Evolutionary conservation across 352 stramenopile species (phyloP), one percentile per base, ranked within the genome.

Genomic region (Globisporangium echinulatum): DNA sequence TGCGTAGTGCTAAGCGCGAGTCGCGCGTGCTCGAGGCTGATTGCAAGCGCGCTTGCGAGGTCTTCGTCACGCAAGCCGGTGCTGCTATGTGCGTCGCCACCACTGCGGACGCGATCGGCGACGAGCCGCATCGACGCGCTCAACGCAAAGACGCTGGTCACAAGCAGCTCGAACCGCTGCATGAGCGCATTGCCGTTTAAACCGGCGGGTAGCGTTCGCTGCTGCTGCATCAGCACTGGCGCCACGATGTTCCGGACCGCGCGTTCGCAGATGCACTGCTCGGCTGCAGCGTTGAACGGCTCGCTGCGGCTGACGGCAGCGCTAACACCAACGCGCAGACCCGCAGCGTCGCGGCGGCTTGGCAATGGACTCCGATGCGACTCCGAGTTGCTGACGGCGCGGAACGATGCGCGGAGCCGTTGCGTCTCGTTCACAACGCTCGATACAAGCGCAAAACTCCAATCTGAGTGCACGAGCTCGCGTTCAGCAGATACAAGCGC

Each of bases 1-100:
- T 76, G 50, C 6, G 39, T 54, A 4, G 49, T 38, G 1, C 52
- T 59, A 8, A 53, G 33, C 17, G 64, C 49, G 4, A 73, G 59
- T 7, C 57, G 57, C 1, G 59, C 60, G n/a, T 70, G 68, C 42
- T 74, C 65, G 1, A 82, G 55, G 7, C 71, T 77, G 19, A 89
- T 86, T 4, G 67, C 52, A 5, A 89, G 55, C 2, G 77, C 77
- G 14, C 72, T 69, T 42, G 66, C 69, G 0, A 89, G 58, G 1
- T 63, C 68, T 11, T 87, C 71, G 40, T 63, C 58, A 40, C n/a
- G 36, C 36, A 13, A 42, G 2, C 50, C 42, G 8, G 40, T 43
- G 48, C 42, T 58, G 25, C 25, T 33, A 3, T 33, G 25, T 33
- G 25, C 25, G 2, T 3, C 25, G 2, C 25, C 25, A 33, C 25